These are phyloP conservation scores for Mortierella sp. DNA, from an alignment of 371 early-diverging fungal genomes.

Conservation along the genomic window DNA sequence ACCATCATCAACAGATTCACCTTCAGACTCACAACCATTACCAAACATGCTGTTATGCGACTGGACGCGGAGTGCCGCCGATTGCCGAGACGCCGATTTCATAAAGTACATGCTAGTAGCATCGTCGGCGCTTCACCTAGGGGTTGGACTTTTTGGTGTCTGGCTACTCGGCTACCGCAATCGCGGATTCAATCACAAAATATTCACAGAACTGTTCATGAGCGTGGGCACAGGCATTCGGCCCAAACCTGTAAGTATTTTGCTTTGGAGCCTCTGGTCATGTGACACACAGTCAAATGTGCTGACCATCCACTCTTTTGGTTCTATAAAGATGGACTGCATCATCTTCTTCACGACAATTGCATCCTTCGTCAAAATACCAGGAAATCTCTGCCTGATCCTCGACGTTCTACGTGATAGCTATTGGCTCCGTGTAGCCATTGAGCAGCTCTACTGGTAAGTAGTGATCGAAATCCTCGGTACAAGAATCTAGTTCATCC, in stretches of 20 bases:
- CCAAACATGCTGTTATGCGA: slow-evolving; percentile 22
- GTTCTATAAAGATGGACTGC: slow-evolving; percentile 42
- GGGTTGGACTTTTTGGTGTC: slow-evolving; percentile 23
- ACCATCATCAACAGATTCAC: too few species aligned
- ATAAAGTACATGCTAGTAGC: slow-evolving; percentile 29
- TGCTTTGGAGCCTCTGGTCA: background rate
- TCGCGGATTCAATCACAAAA: slow-evolving; percentile 37
- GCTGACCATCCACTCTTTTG: background rate
- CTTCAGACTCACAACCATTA: too few species aligned
- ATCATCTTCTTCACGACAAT: slow-evolving; percentile 32
- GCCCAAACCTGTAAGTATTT: slow-evolving; percentile 47
- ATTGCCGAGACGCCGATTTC: slow-evolving; percentile 41
- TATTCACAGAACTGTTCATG: slow-evolving; percentile 41
- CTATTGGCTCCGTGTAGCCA: slow-evolving; percentile 33
- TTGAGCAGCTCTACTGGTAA: slow-evolving; percentile 51
- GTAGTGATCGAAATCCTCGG: too few species aligned
- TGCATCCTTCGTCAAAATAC: slow-evolving; percentile 33
- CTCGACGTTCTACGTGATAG: slow-evolving; percentile 2
- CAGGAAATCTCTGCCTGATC: slow-evolving; percentile 19
- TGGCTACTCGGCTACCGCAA: slow-evolving; percentile 46
- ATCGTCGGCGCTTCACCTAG: slow-evolving; percentile 27
- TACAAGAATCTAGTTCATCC: too few species aligned
- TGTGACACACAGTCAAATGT: background rate
- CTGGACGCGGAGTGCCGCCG: slow-evolving; percentile 28
- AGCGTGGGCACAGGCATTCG: slow-evolving; percentile 43